These are phyloP conservation scores for Murraya paniculata DNA, from an alignment of 345 rosid genomes.

Conservation along the genomic window DNA sequence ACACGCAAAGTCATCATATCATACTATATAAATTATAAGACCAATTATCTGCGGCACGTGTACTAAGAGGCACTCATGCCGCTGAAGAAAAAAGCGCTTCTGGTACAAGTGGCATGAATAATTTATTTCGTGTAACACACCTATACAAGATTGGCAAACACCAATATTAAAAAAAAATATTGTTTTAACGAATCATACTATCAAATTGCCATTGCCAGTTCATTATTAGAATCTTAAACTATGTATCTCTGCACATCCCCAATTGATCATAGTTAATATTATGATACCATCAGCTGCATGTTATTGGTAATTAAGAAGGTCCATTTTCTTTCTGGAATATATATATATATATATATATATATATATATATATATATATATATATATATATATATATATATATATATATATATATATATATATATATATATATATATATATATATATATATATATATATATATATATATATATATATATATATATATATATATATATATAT, in stretches of 20 bases:
- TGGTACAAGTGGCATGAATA: background rate
- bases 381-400: too few relatives aligned
- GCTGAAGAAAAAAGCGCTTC: background rate
- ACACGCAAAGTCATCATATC: slow-evolving; percentile 17
- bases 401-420: too few relatives aligned
- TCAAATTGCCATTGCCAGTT: slow-evolving; percentile 26
- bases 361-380: too few relatives aligned
- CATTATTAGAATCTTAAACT: slow-evolving; percentile 15
- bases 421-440: too few relatives aligned
- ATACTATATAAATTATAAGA: too few relatives aligned
- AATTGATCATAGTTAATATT: background rate
- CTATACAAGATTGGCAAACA: background rate
- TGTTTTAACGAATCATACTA: slow-evolving; percentile 15
- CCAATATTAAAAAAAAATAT: background rate
- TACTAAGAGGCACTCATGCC: slow-evolving; percentile 16
- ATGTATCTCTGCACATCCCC: slow-evolving; percentile 6
- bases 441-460: too few relatives aligned
- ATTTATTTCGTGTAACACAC: background rate
- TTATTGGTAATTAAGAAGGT: background rate
- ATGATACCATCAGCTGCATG: background rate
- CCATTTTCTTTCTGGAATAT: background rate
- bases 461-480: too few relatives aligned
- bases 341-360: too few relatives aligned
- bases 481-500: too few relatives aligned
- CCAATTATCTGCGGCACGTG: slow-evolving; percentile 20